These are phyloP conservation scores for Metschnikowia borealis DNA, from an alignment of 805 yeast genomes.

Conservation along the genomic window DNA sequence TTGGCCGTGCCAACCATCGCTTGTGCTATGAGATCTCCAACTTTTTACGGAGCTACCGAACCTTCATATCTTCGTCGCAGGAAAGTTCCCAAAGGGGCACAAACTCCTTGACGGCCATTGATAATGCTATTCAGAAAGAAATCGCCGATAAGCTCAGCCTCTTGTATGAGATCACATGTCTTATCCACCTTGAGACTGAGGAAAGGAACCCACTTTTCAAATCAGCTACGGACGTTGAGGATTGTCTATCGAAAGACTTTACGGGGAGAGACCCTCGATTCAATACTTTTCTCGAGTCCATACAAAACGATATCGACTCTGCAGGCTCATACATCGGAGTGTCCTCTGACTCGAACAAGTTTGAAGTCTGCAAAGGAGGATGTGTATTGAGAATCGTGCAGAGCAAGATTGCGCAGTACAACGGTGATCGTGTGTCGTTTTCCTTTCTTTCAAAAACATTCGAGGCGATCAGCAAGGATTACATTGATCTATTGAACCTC, in stretches of 20 bases:
- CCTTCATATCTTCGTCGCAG: conserved; percentile 45
- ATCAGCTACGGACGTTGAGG: conserved; percentile 15
- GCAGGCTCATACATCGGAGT: conserved; percentile 45
- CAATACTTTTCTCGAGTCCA: conserved; percentile 31
- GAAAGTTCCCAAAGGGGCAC: conserved; percentile 45
- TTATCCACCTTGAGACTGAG: conserved; percentile 47
- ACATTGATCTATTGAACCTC: conserved; percentile 61
- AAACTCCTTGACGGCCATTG: conserved; percentile 59
- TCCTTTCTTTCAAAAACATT: conserved; percentile 52
- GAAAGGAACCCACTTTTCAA: conserved; percentile 24
- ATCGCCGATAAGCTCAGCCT: conserved; percentile 41
- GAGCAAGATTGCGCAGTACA: conserved; percentile 47
- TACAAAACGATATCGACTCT: conserved; percentile 38
- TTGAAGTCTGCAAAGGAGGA: conserved; percentile 74
- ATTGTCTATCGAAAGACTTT: conserved; percentile 7
- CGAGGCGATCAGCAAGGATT: conserved; percentile 56
- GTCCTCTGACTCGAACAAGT: conserved; percentile 46
- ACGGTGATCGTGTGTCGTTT: conserved; percentile 61
- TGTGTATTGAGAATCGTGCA: conserved; percentile 61
- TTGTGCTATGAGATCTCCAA: conserved; percentile 55
- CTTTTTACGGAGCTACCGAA: conserved; percentile 25
- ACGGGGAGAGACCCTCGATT: conserved; percentile 21
- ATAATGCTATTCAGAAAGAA: conserved; percentile 29
- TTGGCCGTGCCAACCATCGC: conserved; percentile 73
- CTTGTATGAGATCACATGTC: conserved; percentile 52